phyloP scores from a whole-genome alignment of 192 early-diverging fungal genomes.

The Dispira parvispora region DNA sequence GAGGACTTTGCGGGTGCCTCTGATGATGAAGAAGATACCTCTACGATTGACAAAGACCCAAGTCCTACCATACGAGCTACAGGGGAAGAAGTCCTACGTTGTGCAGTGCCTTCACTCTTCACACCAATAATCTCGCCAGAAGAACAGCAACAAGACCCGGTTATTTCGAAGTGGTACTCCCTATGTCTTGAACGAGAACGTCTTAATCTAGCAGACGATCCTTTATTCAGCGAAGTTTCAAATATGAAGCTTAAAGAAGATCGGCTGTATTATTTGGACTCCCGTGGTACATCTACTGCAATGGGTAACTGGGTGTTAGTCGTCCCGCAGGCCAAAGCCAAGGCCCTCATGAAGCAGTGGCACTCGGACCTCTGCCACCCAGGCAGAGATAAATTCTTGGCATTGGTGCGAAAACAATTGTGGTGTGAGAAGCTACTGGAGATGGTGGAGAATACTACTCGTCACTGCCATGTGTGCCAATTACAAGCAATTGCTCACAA shows the following conservation, averaged over 20 bases:
- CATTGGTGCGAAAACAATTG: background rate
- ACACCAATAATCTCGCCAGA: background rate
- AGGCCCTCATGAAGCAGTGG: background rate
- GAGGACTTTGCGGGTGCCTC: background rate
- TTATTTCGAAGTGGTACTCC: background rate
- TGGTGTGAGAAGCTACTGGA: background rate
- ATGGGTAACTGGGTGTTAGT: background rate
- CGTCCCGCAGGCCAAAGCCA: background rate
- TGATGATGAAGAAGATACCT: background rate
- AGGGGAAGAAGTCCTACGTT: background rate
- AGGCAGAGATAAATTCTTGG: background rate
- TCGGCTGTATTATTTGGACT: background rate
- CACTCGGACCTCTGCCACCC: background rate
- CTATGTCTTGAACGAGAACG: background rate
- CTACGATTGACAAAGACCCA: background rate
- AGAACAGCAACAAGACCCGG: background rate
- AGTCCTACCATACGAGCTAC: background rate
- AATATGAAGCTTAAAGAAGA: background rate
- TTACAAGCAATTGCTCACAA: background rate
- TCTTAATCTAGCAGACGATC: background rate
- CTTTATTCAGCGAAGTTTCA: background rate
- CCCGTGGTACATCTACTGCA: background rate
- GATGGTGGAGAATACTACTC: background rate
- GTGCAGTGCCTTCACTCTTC: background rate
- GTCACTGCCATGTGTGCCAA: conserved; percentile 12